Conservation (phyloP, 1,284 basidiomycete genomes). For the Irpex sp. region DNA sequence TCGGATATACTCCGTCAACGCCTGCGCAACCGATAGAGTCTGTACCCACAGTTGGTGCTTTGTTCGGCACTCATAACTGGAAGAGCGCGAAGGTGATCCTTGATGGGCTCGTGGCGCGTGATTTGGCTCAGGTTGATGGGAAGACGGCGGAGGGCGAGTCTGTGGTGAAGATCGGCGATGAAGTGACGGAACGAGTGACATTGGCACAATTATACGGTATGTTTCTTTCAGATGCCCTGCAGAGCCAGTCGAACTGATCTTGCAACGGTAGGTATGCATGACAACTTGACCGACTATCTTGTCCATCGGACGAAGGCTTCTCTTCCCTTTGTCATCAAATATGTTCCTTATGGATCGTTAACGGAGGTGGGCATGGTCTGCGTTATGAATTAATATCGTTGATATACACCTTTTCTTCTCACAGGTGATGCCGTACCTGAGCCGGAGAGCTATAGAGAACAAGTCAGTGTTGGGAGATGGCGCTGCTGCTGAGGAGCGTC, state of each 20-base stretch:
- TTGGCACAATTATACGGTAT: slow-evolving; percentile 89
- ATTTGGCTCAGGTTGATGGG: slow-evolving; percentile 53
- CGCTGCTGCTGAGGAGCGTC: slow-evolving; percentile 57
- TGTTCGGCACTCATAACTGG: slow-evolving; percentile 92
- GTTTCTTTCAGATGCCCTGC: slow-evolving; percentile 28
- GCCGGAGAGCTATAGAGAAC: slow-evolving; percentile 77
- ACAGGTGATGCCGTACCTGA: slow-evolving; percentile 74
- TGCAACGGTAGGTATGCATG: slow-evolving; percentile 77
- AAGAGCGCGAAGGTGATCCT: slow-evolving; percentile 71
- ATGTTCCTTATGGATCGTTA: slow-evolving; percentile 89
- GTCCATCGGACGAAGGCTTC: slow-evolving; percentile 62
- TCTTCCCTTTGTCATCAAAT: slow-evolving; percentile 84
- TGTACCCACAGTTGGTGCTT: slow-evolving; percentile 65
- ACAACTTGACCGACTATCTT: slow-evolving; percentile 81
- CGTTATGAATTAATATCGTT: not conserved
- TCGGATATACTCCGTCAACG: not conserved
- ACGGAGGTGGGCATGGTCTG: slow-evolving; percentile 49
- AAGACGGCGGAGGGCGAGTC: slow-evolving; percentile 36
- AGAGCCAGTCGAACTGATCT: not conserved
- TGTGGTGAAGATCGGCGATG: slow-evolving; percentile 50
- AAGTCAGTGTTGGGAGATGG: slow-evolving; percentile 69
- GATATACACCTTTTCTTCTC: not conserved
- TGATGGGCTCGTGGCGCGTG: slow-evolving; percentile 63
- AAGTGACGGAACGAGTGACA: slow-evolving; percentile 74
- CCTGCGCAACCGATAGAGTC: slow-evolving; percentile 16